Percentiles rank a stretch among this genome's conserved stretches.
phyloP scores from a whole-genome alignment of 768 basidiomycete genomes.

The Panaeolus papilionaceus region DNA sequence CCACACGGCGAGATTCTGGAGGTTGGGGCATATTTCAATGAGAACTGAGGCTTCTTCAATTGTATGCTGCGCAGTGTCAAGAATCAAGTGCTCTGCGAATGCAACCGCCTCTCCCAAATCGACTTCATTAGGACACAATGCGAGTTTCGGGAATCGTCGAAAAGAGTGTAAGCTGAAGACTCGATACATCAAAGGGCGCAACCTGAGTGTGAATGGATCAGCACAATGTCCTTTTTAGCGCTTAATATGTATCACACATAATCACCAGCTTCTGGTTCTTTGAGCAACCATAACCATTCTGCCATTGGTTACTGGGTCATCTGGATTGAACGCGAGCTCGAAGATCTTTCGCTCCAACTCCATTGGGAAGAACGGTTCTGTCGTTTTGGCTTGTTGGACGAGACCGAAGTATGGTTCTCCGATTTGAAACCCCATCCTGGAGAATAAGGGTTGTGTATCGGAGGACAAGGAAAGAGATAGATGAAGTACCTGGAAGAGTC shows the following conservation, averaged over 20 bases:
- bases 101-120: neutral
- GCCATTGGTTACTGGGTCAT: slow-evolving; percentile 6
- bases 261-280: slow-evolving; percentile 14
- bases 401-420: neutral
- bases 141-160: slow-evolving; percentile 1
- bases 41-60: neutral
- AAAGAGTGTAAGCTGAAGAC: slow-evolving; percentile 8
- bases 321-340: slow-evolving; percentile 10
- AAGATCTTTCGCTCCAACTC: slow-evolving; percentile 8
- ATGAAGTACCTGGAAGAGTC: neutral
- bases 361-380: neutral
- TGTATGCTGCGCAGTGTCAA: slow-evolving; percentile 1
- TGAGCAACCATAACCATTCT: slow-evolving; percentile 10
- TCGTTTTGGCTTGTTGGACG: neutral
- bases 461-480: neutral
- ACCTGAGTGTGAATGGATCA: neutral
- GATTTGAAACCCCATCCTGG: slow-evolving; percentile 3
- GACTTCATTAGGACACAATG: neutral
- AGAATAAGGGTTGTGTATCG: neutral
- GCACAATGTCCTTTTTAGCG: neutral
- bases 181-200: slow-evolving; percentile 4
- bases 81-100: neutral
- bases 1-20: neutral
- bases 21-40: slow-evolving; percentile 9
- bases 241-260: slow-evolving; percentile 7